These are phyloP conservation scores for Myriangium duriaei DNA, from an alignment of 2,329 filamentous ascomycete species.

Conservation along the genomic window DNA sequence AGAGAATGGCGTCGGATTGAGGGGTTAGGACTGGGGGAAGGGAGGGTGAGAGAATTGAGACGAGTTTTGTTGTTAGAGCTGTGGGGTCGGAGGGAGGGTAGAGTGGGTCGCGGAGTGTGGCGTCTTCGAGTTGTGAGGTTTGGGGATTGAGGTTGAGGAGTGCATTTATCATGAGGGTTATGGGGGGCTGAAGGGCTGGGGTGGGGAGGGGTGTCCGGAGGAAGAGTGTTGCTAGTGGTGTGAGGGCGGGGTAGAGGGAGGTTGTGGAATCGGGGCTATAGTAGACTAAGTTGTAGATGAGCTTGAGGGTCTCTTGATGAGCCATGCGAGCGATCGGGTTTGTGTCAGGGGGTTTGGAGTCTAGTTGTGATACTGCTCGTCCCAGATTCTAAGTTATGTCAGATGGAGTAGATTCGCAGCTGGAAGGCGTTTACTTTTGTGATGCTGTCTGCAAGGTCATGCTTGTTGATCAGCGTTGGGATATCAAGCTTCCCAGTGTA, in stretches of 20 bases:
- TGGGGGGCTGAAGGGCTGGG: slow-evolving; percentile 60
- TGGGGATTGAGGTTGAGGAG: slow-evolving; percentile 58
- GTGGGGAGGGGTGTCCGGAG: slow-evolving; percentile 44
- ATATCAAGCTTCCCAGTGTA: slow-evolving; percentile 63
- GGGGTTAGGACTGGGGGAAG: slow-evolving; percentile 64
- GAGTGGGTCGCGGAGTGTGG: slow-evolving; percentile 31
- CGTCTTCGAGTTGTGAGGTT: slow-evolving; percentile 29
- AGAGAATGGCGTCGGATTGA: slow-evolving; percentile 40
- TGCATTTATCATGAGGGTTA: slow-evolving; percentile 63
- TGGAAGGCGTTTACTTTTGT: slow-evolving; percentile 29
- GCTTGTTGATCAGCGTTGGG: slow-evolving; percentile 49
- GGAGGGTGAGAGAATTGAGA: slow-evolving; percentile 54
- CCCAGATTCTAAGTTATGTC: slow-evolving; percentile 3
- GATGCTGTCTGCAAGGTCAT: slow-evolving; percentile 56
- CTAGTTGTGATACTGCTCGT: slow-evolving; percentile 3
- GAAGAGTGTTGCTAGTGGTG: slow-evolving; percentile 59
- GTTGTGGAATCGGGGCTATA: slow-evolving; percentile 50
- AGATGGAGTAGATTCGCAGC: not conserved
- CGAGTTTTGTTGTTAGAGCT: slow-evolving; percentile 49
- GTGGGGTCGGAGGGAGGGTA: slow-evolving; percentile 54
- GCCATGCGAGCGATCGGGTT: slow-evolving; percentile 65
- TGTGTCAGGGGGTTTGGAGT: slow-evolving; percentile 1
- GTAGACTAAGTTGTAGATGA: slow-evolving; percentile 80
- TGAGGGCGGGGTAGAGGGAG: slow-evolving; percentile 55
- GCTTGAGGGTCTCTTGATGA: slow-evolving; percentile 69